Conservation (phyloP, 306 rosid species). For the Cicer judaicum region DNA sequence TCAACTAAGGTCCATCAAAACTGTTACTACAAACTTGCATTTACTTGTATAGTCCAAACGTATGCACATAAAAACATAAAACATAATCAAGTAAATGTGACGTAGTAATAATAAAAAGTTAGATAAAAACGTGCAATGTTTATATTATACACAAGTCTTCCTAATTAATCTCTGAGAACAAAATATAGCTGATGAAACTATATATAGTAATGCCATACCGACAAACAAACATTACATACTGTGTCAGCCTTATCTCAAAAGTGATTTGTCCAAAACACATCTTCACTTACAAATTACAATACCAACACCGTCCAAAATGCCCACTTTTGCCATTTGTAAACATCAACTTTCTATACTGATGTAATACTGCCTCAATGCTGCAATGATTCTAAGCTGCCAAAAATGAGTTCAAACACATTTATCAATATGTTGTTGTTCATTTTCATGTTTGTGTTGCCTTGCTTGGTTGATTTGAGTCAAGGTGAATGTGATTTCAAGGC, state of each 20-base stretch:
- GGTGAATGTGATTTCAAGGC: constrained; percentile 65
- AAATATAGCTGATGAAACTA: too few species aligned
- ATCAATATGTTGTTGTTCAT: constrained; percentile 9
- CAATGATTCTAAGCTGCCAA: constrained; percentile 7
- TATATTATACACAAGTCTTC: too few species aligned
- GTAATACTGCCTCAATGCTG: neutral
- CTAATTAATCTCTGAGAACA: too few species aligned
- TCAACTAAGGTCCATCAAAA: too few species aligned
- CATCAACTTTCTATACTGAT: neutral
- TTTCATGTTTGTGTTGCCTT: constrained; percentile 36
- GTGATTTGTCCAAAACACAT: neutral
- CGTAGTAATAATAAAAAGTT: too few species aligned
- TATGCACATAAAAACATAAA: too few species aligned
- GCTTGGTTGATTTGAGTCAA: constrained; percentile 27
- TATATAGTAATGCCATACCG: neutral
- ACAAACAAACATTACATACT: neutral
- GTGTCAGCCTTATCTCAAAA: neutral
- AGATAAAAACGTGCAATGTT: too few species aligned
- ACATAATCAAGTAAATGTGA: too few species aligned
- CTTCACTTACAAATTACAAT: too few species aligned
- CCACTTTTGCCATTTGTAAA: neutral
- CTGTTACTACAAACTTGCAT: too few species aligned
- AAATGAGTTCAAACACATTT: constrained; percentile 32
- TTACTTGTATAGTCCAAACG: too few species aligned
- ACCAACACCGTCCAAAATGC: constrained; percentile 3